Conservation (phyloP, 2,329 filamentous ascomycete species). For the Coniochaeta sp. region DNA sequence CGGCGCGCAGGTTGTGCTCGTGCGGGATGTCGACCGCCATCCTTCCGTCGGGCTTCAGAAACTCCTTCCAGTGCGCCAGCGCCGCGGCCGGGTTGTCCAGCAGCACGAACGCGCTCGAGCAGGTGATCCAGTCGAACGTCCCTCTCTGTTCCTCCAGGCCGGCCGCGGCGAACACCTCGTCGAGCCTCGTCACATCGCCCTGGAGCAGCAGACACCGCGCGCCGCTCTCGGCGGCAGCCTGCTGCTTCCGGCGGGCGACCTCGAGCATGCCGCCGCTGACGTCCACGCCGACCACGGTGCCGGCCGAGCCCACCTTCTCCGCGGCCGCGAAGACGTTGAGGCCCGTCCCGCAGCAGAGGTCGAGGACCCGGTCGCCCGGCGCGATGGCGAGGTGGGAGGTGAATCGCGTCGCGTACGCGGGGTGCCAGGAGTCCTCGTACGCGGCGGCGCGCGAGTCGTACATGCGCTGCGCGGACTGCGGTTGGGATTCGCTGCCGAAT, state of each 20-base stretch:
- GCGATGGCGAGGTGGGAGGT: neutral
- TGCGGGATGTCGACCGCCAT: constrained; percentile 25
- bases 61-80: constrained; percentile 20
- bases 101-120: constrained; percentile 25
- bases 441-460: neutral
- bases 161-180: constrained; percentile 6
- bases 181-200: constrained; percentile 21
- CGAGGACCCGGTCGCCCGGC: constrained; percentile 5
- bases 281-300: neutral
- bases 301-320: neutral
- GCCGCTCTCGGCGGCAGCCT: constrained; percentile 8
- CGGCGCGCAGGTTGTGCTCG: constrained; percentile 18
- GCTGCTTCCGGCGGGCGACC: constrained; percentile 7
- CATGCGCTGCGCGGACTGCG: neutral
- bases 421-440: neutral
- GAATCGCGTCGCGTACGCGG: neutral
- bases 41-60: constrained; percentile 17
- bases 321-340: constrained; percentile 5
- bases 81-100: constrained; percentile 17
- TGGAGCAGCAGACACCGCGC: constrained; percentile 16
- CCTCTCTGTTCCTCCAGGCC: constrained; percentile 7
- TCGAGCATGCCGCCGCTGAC: neutral
- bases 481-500: neutral
- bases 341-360: constrained; percentile 12
- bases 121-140: constrained; percentile 23